Conservation (phyloP, 2,329 filamentous ascomycete species). For the Blastomyces silverae region DNA sequence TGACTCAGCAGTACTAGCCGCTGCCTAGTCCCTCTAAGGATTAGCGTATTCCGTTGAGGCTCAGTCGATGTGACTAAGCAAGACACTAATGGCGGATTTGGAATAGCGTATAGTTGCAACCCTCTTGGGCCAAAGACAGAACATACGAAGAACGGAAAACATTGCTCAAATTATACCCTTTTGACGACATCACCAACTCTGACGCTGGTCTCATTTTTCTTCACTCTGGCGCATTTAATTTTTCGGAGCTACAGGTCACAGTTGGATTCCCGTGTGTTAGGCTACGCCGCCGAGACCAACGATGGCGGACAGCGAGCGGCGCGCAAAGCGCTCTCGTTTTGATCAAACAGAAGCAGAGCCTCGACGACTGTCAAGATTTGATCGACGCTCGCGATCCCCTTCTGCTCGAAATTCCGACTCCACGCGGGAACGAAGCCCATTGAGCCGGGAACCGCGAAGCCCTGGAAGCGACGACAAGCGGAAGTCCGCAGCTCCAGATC, state of each 20-base stretch:
- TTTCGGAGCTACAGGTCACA: background rate
- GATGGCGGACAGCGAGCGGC: constrained; percentile 62
- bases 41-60: constrained; percentile 16
- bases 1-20: background rate
- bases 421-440: constrained; percentile 72
- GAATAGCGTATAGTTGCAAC: constrained; percentile 2
- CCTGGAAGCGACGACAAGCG: constrained; percentile 39
- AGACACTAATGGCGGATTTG: background rate
- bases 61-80: background rate
- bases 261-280: background rate
- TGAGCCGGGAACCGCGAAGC: constrained; percentile 50
- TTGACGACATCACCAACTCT: background rate
- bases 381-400: constrained; percentile 84
- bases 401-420: constrained; percentile 59
- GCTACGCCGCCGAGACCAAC: background rate
- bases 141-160: background rate
- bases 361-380: constrained; percentile 71
- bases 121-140: no score
- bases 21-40: constrained; percentile 15
- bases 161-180: background rate
- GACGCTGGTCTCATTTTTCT: background rate
- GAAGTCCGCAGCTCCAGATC: constrained; percentile 55
- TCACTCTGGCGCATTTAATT: background rate
- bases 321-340: constrained; percentile 82
- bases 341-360: constrained; percentile 83